phyloP scores from a whole-genome alignment of 2,329 filamentous ascomycete genomes.

The Ustulina deusta region DNA sequence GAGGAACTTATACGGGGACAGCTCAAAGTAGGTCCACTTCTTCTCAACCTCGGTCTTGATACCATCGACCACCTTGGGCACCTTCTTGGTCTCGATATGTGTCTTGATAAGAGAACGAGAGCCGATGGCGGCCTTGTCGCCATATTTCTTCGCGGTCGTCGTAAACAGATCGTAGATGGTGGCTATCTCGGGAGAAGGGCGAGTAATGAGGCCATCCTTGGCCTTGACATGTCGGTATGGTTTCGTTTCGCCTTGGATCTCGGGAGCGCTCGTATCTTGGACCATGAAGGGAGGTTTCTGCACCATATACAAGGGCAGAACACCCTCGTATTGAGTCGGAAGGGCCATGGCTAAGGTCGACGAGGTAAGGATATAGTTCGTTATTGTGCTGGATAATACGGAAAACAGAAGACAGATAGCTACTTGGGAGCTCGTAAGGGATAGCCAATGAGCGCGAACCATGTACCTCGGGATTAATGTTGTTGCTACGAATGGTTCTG shows the following conservation, averaged over 20 bases:
- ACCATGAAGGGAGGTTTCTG: conserved; percentile 81
- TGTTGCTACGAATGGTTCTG: neutral
- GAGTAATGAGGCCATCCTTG: conserved; percentile 75
- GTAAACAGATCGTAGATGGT: conserved; percentile 85
- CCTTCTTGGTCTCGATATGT: conserved; percentile 87
- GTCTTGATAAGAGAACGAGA: conserved; percentile 79
- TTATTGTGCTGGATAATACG: neutral
- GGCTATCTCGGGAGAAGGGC: conserved; percentile 74
- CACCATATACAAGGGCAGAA: conserved; percentile 67
- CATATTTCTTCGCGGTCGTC: conserved; percentile 72
- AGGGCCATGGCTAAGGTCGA: conserved; percentile 43
- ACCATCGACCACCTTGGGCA: conserved; percentile 89
- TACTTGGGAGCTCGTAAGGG: neutral
- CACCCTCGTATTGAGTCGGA: conserved; percentile 53
- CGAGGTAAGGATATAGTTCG: conserved; percentile 5
- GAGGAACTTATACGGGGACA: conserved; percentile 79
- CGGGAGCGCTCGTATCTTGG: conserved; percentile 75
- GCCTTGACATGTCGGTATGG: conserved; percentile 79
- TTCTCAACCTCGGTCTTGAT: conserved; percentile 84
- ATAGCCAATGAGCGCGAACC: neutral
- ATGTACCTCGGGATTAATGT: neutral
- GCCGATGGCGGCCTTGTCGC: conserved; percentile 74
- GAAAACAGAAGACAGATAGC: neutral
- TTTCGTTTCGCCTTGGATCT: conserved; percentile 83
- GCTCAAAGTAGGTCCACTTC: conserved; percentile 91